phyloP scores from a whole-genome alignment of 305 asterid genomes.

The Fraxinus xanthoxyloides region DNA sequence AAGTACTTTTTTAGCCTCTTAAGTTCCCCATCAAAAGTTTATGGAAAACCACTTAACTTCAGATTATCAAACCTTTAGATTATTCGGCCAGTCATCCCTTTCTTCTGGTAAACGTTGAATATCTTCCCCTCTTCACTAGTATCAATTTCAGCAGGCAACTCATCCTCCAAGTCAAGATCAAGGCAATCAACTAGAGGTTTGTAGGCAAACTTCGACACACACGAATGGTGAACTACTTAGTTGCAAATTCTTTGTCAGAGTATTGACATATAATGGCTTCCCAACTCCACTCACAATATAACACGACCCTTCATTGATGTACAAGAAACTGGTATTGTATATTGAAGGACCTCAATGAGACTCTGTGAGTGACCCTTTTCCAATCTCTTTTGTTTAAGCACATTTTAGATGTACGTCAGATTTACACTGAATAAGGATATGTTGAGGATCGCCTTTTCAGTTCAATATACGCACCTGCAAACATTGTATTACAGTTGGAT shows the following conservation, averaged over 20 bases:
- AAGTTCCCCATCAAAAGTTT: neutral
- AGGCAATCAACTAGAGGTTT: neutral
- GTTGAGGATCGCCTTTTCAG: neutral
- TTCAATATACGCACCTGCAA: constrained; percentile 29
- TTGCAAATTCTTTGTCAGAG: neutral
- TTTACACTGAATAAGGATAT: neutral
- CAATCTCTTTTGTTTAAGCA: neutral
- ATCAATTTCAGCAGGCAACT: neutral
- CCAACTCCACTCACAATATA: neutral
- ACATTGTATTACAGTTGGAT: constrained; percentile 42
- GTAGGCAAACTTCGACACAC: neutral
- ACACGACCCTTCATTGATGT: neutral
- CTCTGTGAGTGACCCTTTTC: neutral
- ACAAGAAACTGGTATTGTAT: neutral
- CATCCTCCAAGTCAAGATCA: neutral
- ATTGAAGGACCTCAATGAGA: neutral
- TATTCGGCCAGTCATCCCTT: neutral
- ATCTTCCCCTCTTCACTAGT: neutral
- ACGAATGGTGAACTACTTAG: neutral
- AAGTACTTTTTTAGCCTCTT: neutral
- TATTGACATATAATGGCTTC: neutral
- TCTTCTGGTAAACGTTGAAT: neutral
- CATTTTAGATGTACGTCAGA: neutral
- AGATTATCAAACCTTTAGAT: neutral
- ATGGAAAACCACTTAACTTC: neutral